Conservation (phyloP, 2,329 filamentous ascomycete genomes). For the Cercospora sojina region DNA sequence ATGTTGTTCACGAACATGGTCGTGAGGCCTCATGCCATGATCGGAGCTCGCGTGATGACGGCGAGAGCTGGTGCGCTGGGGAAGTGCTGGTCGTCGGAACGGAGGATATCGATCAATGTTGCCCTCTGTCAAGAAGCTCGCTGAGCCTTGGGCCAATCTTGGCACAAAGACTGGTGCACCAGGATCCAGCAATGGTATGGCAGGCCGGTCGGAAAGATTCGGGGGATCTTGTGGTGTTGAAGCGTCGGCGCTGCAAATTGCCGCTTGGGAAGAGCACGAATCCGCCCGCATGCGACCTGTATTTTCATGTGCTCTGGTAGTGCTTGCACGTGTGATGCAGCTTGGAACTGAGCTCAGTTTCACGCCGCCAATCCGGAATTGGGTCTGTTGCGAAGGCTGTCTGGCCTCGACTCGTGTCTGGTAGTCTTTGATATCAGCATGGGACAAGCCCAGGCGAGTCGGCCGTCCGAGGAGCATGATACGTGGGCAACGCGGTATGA, state of each 20-base stretch:
- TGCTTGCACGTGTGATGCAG: slow-evolving; percentile 16
- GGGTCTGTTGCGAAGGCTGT: slow-evolving; percentile 16
- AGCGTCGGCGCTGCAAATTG: slow-evolving; percentile 8
- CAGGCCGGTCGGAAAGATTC: not conserved
- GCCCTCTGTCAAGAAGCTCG: slow-evolving; percentile 14
- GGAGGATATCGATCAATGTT: slow-evolving; percentile 30
- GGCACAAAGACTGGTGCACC: slow-evolving; percentile 35
- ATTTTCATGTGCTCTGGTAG: slow-evolving; percentile 27
- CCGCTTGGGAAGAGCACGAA: slow-evolving; percentile 25
- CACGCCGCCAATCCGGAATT: slow-evolving; percentile 14
- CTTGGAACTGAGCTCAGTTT: slow-evolving; percentile 27
- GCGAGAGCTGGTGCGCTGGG: slow-evolving; percentile 10
- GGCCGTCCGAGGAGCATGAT: slow-evolving; percentile 35
- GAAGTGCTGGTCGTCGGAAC: slow-evolving; percentile 18
- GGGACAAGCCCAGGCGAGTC: slow-evolving; percentile 33
- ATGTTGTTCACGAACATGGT: not conserved
- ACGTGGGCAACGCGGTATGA: not conserved
- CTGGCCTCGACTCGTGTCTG: slow-evolving; percentile 27
- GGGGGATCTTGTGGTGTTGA: not conserved
- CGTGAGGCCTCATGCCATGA: not conserved
- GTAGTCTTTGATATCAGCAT: slow-evolving; percentile 32
- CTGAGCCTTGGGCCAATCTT: slow-evolving; percentile 28
- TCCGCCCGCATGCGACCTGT: slow-evolving; percentile 21
- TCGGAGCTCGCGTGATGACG: not conserved
- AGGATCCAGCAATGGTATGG: slow-evolving; percentile 29